Percentiles rank a stretch among this genome's conserved stretches.
Evolutionary conservation across 73 alveolate species (phyloP).

Genomic region (Tetrahymena borealis): DNA sequence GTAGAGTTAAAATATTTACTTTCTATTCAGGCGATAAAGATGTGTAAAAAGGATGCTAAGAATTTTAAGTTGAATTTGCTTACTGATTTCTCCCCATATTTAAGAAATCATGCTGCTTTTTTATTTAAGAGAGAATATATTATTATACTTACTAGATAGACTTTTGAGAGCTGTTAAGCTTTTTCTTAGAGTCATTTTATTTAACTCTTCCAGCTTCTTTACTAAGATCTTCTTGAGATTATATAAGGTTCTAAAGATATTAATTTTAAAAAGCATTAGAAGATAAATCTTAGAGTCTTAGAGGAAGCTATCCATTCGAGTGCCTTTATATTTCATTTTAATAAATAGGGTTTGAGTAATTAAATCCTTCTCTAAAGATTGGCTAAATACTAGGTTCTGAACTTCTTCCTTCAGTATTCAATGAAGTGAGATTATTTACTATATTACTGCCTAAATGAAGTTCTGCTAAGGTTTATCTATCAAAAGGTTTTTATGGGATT

Average conservation of each 20-base stretch:
- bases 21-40: neutral
- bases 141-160: neutral
- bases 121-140: neutral
- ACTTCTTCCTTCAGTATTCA: neutral
- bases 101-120: neutral
- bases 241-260: neutral
- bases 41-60: neutral
- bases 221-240: neutral
- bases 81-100: neutral
- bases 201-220: neutral
- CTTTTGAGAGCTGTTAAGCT: neutral
- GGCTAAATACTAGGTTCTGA: constrained; percentile 1
- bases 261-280: neutral
- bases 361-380: neutral
- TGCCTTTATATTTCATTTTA: neutral
- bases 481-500: neutral
- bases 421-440: neutral
- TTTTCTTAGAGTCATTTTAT: neutral
- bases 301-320: neutral
- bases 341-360: neutral
- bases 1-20: too few species aligned
- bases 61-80: neutral
- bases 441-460: neutral
- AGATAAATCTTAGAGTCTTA: neutral
- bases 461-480: neutral